These are phyloP conservation scores for Acrocalymma vagum DNA, from an alignment of 2,329 filamentous ascomycete species.

Conservation along the genomic window DNA sequence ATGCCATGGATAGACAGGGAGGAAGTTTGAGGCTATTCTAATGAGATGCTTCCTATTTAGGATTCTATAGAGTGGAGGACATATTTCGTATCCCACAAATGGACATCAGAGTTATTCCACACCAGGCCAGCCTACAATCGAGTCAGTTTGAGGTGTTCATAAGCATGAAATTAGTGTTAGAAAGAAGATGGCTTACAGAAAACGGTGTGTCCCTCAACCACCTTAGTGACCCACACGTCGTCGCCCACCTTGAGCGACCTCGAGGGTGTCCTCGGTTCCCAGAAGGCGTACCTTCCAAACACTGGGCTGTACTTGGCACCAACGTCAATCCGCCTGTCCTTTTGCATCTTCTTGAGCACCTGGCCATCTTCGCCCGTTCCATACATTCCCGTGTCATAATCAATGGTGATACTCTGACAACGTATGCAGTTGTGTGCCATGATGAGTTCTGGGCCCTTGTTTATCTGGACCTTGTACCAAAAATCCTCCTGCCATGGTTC, in stretches of 20 bases:
- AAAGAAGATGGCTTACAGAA: slow-evolving; percentile 54
- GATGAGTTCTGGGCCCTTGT: slow-evolving; percentile 38
- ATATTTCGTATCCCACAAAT: too few relatives aligned
- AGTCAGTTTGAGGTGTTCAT: too few relatives aligned
- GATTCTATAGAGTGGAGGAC: too few relatives aligned
- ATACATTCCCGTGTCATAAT: slow-evolving; percentile 54
- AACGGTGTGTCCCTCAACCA: slow-evolving; percentile 49
- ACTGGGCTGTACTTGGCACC: slow-evolving; percentile 57
- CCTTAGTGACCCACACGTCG: slow-evolving; percentile 49
- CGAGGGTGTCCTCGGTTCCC: slow-evolving; percentile 28
- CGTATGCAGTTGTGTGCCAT: slow-evolving; percentile 57
- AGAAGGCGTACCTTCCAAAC: slow-evolving; percentile 58
- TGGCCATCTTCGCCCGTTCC: slow-evolving; percentile 47
- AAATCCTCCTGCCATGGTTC: slow-evolving; percentile 56
- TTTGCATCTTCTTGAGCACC: slow-evolving; percentile 56
- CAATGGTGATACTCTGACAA: slow-evolving; percentile 57
- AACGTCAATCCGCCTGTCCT: slow-evolving; percentile 54
- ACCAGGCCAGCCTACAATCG: too few relatives aligned
- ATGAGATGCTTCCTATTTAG: too few relatives aligned
- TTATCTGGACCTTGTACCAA: slow-evolving; percentile 52
- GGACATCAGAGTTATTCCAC: too few relatives aligned
- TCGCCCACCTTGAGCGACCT: slow-evolving; percentile 50
- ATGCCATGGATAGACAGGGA: too few relatives aligned
- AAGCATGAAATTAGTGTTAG: too few relatives aligned
- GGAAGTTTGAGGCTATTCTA: too few relatives aligned